Evolutionary conservation across 2,329 filamentous ascomycete species (phyloP).

Genomic region (Fusarium sp.): DNA sequence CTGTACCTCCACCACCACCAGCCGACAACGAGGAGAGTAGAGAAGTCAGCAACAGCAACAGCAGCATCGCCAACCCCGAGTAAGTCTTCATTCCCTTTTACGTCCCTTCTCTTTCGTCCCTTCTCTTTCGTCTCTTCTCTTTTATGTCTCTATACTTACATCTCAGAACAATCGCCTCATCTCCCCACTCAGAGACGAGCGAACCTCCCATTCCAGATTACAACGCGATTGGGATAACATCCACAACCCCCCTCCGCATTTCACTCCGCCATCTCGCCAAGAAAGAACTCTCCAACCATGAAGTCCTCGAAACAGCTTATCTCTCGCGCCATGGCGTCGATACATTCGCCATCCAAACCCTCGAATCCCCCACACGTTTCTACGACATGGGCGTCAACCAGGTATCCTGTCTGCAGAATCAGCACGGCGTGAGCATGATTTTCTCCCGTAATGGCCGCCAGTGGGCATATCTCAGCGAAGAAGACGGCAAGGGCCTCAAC

Average conservation of each 20-base stretch:
- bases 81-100: not conserved
- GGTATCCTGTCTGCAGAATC: conserved; percentile 36
- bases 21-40: not conserved
- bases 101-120: fast-evolving
- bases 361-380: conserved; percentile 46
- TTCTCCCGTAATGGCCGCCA: conserved; percentile 39
- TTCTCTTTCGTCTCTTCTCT: too few relatives aligned
- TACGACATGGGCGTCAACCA: conserved; percentile 43
- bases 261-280: conserved; percentile 46
- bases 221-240: conserved; percentile 46
- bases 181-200: conserved; percentile 42
- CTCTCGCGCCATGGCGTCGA: conserved; percentile 35
- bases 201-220: conserved; percentile 44
- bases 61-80: conserved; percentile 23
- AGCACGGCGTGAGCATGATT: conserved; percentile 45
- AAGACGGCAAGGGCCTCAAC: conserved; percentile 42
- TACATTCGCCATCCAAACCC: conserved; percentile 43
- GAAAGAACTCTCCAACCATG: conserved; percentile 44
- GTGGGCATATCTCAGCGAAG: conserved; percentile 47
- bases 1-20: conserved; percentile 27
- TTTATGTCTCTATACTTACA: fast-evolving
- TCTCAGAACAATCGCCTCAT: conserved; percentile 40
- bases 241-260: conserved; percentile 43
- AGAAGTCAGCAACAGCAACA: conserved; percentile 25
- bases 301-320: conserved; percentile 42